phyloP scores from a whole-genome alignment of 148 eudicot genomes.

The Fallopia convolvulus region DNA sequence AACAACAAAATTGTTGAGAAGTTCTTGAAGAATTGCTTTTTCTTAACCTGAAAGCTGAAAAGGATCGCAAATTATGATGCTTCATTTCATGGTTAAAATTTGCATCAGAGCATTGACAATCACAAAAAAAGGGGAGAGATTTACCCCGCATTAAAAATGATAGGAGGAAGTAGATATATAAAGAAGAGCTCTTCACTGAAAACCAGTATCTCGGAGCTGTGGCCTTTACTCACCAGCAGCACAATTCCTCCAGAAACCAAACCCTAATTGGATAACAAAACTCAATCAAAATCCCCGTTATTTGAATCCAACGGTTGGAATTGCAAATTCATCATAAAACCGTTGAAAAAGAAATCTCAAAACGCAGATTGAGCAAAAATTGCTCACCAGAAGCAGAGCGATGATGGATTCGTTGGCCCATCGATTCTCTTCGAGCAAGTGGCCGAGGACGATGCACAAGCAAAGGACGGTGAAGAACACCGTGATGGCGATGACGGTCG shows the following conservation, averaged over 20 bases:
- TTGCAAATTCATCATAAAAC: not conserved
- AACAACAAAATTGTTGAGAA: constrained; percentile 70
- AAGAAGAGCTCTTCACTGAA: constrained; percentile 93
- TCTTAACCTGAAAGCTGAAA: constrained; percentile 94
- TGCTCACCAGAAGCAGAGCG: constrained; percentile 51
- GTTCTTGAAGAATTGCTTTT: constrained; percentile 88
- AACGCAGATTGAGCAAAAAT: not conserved
- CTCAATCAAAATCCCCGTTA: not conserved
- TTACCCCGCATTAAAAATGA: constrained; percentile 98
- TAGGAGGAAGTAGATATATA: constrained; percentile 90
- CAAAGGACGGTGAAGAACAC: constrained; percentile 46
- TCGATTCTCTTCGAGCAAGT: constrained; percentile 50
- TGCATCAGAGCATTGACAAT: not conserved
- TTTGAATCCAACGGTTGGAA: not conserved
- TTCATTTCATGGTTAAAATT: not conserved
- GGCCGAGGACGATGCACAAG: constrained; percentile 52
- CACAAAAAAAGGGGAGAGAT: not conserved
- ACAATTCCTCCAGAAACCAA: constrained; percentile 62
- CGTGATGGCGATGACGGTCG: constrained; percentile 38
- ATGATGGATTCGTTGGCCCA: constrained; percentile 71
- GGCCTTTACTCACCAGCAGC: constrained; percentile 52
- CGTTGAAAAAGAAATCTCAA: not conserved
- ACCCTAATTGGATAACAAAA: constrained; percentile 38
- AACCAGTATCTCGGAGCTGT: constrained; percentile 55
- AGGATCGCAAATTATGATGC: not conserved